phyloP scores from a whole-genome alignment of 345 rosid genomes.

The Schrenkiella parvula region DNA sequence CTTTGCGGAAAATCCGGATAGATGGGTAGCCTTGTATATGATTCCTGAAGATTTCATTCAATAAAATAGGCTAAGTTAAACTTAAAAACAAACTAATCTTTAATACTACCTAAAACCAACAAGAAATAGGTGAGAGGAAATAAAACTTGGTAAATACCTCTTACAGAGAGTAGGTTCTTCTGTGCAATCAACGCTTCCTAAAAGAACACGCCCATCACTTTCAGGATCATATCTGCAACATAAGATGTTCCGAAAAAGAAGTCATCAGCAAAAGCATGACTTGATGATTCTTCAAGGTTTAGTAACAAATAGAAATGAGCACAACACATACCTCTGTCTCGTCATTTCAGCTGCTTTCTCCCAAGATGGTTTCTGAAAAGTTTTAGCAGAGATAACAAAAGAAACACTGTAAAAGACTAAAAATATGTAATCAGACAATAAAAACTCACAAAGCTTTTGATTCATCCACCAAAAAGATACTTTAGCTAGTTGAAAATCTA shows the following conservation, averaged over 20 bases:
- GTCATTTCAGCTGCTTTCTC: slow-evolving; percentile 77
- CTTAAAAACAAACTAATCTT: neutral
- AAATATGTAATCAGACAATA: neutral
- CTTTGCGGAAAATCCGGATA: slow-evolving; percentile 89
- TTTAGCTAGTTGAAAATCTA: neutral
- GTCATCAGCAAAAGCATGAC: neutral
- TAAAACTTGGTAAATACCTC: slow-evolving; percentile 47
- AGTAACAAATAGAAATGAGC: neutral
- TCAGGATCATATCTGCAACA: slow-evolving; percentile 76
- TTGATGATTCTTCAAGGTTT: neutral
- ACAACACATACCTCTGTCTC: slow-evolving; percentile 56
- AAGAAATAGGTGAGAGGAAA: slow-evolving; percentile 4
- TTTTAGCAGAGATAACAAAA: neutral
- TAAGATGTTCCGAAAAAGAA: neutral
- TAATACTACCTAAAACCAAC: neutral
- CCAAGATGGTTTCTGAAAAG: slow-evolving; percentile 91
- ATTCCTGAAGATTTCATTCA: slow-evolving; percentile 43
- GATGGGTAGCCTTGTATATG: slow-evolving; percentile 98
- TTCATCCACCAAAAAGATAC: neutral
- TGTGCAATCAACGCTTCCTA: slow-evolving; percentile 89
- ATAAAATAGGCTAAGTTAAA: neutral
- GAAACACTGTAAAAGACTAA: neutral
- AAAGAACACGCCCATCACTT: slow-evolving; percentile 69
- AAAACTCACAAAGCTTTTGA: neutral
- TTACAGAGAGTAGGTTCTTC: slow-evolving; percentile 60